Evolutionary conservation across 1,139 yeast species (phyloP), one percentile per base, ranked within the genome.

Genomic region (Cylindricascospora bacillispora): DNA sequence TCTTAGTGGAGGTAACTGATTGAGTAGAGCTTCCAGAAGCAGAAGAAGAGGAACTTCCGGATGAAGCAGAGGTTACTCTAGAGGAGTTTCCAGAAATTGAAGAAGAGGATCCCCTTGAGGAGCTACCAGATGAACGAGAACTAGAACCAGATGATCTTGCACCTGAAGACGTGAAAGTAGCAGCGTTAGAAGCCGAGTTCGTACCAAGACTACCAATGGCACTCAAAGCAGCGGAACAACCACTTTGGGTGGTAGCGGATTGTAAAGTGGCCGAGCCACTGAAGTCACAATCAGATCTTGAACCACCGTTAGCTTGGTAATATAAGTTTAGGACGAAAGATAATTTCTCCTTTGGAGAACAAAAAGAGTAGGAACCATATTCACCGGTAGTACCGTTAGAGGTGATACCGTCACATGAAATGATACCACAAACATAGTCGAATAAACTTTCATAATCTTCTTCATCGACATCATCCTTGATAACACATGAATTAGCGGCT

Each of bases 331-430:
- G 57, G 36, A 75, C 62, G 48, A 66, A 78, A 39, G 71, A 65
- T 50, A 79, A 61, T 57, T 74, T 66, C 39, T 73, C 76, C 56
- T 73, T 67, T 37, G 70, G 57, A 25, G 67, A 57, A 56, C 83
- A 76, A 67, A 66, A 71, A 6, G 85, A 73, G 58, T 60, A 70
- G 27, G 74, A 63, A 54, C 85, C 85, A 45, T 74, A 76, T 22
- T 54, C 49, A 50, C 79, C 81, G 23, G 64, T 49, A 34, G 70
- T 61, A 54, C 78, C 85, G 56, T 77, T 70, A 34, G 64, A 65
- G 30, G 50, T 47, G 40, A 78, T 73, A 45, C 75, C 85, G 31
- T 57, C 55, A 52, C 74, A 67, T 30, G 56, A 56, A 35, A 70
- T 55, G 30, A 56, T 38, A 36, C 64, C 65, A 60, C 89, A 79